These are phyloP conservation scores for Taiwanofungus camphoratus DNA, from an alignment of 1,284 basidiomycete species.

Conservation along the genomic window DNA sequence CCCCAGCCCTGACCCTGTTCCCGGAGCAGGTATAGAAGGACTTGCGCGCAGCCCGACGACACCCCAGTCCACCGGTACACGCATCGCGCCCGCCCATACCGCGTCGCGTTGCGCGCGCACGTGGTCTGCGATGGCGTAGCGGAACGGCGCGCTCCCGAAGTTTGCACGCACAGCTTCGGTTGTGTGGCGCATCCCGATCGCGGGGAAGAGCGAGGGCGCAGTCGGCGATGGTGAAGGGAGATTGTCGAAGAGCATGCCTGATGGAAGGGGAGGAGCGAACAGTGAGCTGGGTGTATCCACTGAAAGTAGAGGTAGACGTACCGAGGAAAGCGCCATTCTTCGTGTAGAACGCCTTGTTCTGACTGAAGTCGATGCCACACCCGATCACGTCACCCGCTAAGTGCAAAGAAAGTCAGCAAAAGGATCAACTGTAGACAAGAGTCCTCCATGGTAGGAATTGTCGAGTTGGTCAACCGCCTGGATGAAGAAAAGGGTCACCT, in stretches of 20 bases:
- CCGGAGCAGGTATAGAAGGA: constrained; percentile 8
- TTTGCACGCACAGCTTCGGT: constrained; percentile 75
- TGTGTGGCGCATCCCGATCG: constrained; percentile 79
- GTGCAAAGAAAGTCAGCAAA: constrained; percentile 5
- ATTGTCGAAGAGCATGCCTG: constrained; percentile 68
- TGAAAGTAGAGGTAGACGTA: constrained; percentile 26
- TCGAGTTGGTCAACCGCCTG: neutral
- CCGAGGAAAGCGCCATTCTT: constrained; percentile 82
- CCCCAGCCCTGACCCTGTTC: constrained; percentile 14
- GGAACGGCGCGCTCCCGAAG: constrained; percentile 82
- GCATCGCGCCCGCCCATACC: constrained; percentile 61
- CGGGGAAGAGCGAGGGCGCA: constrained; percentile 62
- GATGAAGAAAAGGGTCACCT: constrained; percentile 22
- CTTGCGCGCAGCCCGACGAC: constrained; percentile 5
- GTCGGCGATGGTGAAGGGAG: constrained; percentile 67
- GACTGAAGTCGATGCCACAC: constrained; percentile 85
- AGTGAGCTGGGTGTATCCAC: constrained; percentile 4
- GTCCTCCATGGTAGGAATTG: neutral
- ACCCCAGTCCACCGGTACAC: constrained; percentile 26
- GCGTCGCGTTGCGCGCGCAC: constrained; percentile 59
- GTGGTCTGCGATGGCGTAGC: constrained; percentile 82
- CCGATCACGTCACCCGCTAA: constrained; percentile 81
- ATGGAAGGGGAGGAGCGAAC: neutral
- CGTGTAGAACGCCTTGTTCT: constrained; percentile 79
- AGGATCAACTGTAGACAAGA: too few species aligned